Base-by-base conservation (phyloP, 164 flowering plant species). In the Litsea cubeba region DNA sequence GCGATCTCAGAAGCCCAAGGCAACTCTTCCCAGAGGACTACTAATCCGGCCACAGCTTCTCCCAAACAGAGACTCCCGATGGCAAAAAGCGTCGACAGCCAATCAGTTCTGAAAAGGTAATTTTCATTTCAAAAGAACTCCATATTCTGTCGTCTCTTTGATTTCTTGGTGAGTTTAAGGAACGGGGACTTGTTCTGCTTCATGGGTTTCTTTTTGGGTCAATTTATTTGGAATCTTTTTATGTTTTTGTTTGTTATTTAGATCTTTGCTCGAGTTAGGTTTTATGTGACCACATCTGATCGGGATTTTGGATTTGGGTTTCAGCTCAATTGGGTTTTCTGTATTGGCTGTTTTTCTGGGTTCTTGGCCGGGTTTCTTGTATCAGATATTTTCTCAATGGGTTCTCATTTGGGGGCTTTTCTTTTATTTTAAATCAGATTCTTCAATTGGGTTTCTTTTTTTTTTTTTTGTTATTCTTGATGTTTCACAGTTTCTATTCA, bases 71-170 rank as follows among this genome's bases (percentile, higher is more conserved):
- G 86, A 20, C 76, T 40, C 1, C 77, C 82, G 5, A 18, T 81
- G 2, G 82, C 84, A 14, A 89, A 83, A 85, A 74, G 73, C 73
- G 88, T 82, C n/a, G 91, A 89, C 65, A 81, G 87, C 62, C 89
- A 87, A 28, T 88, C 93, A 22, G 90, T 88, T 54, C 84, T 88
- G 23, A 87, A 84, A 79, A 87, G 93, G 91, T 87, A 62, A 2
- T 5, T 64, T 12, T 22, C 18, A 25, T 40, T 7, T 40, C 1
- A 40, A 8, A 40, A 5, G 24, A 40, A 58, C 18, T 74, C 35
- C 49, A 14, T 62, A 12, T 62, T 49, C 3, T 50, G 46, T 64
- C 24, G 12, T 57, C 22, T 25, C 12, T 77, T 25, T 65, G 62
- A 20, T 2, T 57, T 23, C 35, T 2, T 50, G 6, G 23, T 49